phyloP scores from a whole-genome alignment of 345 rosid species.

The Mallotus nudiflorus region DNA sequence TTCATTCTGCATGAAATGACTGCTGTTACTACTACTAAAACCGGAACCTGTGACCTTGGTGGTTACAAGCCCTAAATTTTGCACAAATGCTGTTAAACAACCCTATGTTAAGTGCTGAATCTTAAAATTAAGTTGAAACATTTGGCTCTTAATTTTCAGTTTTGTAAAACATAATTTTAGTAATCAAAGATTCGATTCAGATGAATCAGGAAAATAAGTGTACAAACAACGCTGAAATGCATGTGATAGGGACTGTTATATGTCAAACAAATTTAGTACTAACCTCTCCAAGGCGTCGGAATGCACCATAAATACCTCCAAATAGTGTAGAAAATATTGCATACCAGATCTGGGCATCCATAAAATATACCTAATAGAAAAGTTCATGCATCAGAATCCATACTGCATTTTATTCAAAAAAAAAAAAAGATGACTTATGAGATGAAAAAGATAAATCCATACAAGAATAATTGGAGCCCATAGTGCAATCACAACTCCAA shows the following conservation, averaged over 20 bases:
- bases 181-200: neutral
- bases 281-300: constrained; percentile 99
- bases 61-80: neutral
- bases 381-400: constrained; percentile 18
- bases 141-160: neutral
- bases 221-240: neutral
- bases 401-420: constrained; percentile 12
- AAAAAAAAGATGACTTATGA: no score
- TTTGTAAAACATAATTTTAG: neutral
- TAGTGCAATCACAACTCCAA: constrained; percentile 90
- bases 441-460: constrained; percentile 24
- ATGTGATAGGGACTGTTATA: neutral
- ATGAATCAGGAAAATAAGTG: neutral
- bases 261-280: constrained; percentile 2
- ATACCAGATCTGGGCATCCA: constrained; percentile 99
- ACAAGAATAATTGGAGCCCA: constrained; percentile 99
- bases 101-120: neutral
- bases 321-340: constrained; percentile 95
- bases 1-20: constrained; percentile 1
- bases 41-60: neutral
- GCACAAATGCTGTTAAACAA: neutral
- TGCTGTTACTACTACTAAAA: neutral
- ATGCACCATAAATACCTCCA: constrained; percentile 98
- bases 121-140: neutral
- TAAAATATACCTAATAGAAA: constrained; percentile 76